phyloP scores from a whole-genome alignment of 805 yeast species.

The Wickerhamomyces queroliae region DNA sequence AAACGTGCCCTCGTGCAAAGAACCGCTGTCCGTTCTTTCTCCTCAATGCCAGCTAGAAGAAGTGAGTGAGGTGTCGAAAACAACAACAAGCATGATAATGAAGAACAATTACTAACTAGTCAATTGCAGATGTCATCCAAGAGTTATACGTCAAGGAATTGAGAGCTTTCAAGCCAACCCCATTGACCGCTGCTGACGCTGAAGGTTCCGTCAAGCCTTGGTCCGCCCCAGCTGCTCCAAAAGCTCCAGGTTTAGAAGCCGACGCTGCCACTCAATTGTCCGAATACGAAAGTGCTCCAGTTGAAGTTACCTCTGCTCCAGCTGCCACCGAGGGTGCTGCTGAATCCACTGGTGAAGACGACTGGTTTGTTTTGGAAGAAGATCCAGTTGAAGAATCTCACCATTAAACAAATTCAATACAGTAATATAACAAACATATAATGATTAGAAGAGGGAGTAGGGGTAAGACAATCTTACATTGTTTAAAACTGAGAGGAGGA shows the following conservation, averaged over 20 bases:
- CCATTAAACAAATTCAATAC: too few species aligned
- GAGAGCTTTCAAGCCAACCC: conserved; percentile 82
- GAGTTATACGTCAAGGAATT: conserved; percentile 85
- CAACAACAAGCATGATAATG: too few species aligned
- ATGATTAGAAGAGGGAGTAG: too few species aligned
- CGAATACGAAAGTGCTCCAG: conserved; percentile 63
- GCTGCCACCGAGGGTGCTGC: conserved; percentile 38
- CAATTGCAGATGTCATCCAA: conserved; percentile 52
- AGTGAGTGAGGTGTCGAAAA: conserved; percentile 15
- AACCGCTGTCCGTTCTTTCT: conserved; percentile 28
- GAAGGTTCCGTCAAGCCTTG: conserved; percentile 78
- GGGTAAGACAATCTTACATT: too few species aligned
- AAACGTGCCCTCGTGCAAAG: conserved; percentile 19
- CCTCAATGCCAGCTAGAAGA: conserved; percentile 27
- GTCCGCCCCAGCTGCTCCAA: conserved; percentile 75
- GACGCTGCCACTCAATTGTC: conserved; percentile 60
- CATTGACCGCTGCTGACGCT: conserved; percentile 66
- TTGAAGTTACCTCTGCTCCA: conserved; percentile 66
- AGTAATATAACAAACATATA: too few species aligned
- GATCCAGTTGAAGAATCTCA: conserved; percentile 43
- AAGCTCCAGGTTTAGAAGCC: conserved; percentile 65
- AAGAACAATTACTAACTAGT: conserved; percentile 1
- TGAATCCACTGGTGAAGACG: conserved; percentile 36
- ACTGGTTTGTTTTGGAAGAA: conserved; percentile 80
- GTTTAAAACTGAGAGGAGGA: too few species aligned